Conservation (phyloP, 2,329 filamentous ascomycete species). For the Nigrospora oryzae region DNA sequence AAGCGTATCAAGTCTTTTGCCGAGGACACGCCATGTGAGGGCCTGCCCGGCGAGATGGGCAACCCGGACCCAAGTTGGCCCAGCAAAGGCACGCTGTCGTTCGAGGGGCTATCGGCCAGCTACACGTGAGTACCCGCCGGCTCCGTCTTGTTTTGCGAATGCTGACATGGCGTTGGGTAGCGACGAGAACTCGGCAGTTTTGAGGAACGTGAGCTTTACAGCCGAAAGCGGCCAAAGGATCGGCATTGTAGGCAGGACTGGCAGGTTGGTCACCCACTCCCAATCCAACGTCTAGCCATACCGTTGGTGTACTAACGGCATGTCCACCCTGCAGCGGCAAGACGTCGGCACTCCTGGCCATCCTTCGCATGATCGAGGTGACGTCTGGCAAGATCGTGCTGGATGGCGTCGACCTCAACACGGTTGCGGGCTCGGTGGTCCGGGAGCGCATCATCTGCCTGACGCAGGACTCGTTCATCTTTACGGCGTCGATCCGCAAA, state of each 20-base stretch:
- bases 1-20: constrained; percentile 5
- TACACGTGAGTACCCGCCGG: constrained; percentile 1
- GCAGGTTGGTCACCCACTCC: constrained; percentile 3
- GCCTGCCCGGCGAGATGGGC: not conserved
- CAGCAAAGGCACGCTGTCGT: constrained; percentile 1
- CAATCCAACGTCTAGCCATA: too few species aligned
- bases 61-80: constrained; percentile 2
- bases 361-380: constrained; percentile 6
- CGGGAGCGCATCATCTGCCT: constrained; percentile 5
- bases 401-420: constrained; percentile 6
- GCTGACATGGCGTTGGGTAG: constrained; percentile 1
- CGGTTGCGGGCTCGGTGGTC: constrained; percentile 1
- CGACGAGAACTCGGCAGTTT: not conserved
- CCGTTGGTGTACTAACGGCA: not conserved
- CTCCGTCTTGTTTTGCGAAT: not conserved
- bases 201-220: constrained; percentile 4
- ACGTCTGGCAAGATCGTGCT: constrained; percentile 4
- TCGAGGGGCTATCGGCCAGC: constrained; percentile 3
- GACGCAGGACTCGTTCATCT: constrained; percentile 8
- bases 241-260: constrained; percentile 6
- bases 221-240: constrained; percentile 4
- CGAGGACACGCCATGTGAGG: constrained; percentile 4
- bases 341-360: constrained; percentile 5
- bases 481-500: constrained; percentile 3
- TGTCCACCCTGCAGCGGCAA: constrained; percentile 8